These are phyloP conservation scores for Emericellopsis atlantica DNA, from an alignment of 2,329 filamentous ascomycete species.

Conservation along the genomic window DNA sequence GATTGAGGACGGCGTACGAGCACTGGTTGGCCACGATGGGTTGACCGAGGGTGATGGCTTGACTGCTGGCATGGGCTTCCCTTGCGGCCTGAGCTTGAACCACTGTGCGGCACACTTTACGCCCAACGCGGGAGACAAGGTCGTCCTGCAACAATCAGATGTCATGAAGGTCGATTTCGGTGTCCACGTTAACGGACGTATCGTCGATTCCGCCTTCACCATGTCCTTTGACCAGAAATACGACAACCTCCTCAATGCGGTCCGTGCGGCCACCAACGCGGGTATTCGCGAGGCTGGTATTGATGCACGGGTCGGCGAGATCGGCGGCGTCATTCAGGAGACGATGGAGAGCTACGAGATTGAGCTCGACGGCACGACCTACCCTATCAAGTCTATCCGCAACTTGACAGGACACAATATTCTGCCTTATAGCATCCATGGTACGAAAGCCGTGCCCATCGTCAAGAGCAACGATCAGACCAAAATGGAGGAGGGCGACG, in stretches of 20 bases:
- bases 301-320: constrained; percentile 77
- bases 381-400: constrained; percentile 73
- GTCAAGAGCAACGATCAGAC: constrained; percentile 79
- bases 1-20: constrained; percentile 75
- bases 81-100: constrained; percentile 72
- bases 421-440: constrained; percentile 79
- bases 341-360: constrained; percentile 90
- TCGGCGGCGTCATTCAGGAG: constrained; percentile 76
- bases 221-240: constrained; percentile 64
- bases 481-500: constrained; percentile 96
- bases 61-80: constrained; percentile 75
- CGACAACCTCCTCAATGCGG: constrained; percentile 60
- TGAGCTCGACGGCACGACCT: constrained; percentile 65
- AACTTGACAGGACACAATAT: constrained; percentile 89
- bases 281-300: constrained; percentile 79
- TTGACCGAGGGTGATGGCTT: constrained; percentile 67
- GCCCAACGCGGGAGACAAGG: constrained; percentile 76
- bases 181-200: constrained; percentile 67
- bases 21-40: constrained; percentile 64
- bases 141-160: constrained; percentile 57
- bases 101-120: constrained; percentile 80
- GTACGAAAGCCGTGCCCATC: constrained; percentile 86
- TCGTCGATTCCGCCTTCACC: constrained; percentile 74
- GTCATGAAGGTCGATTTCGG: constrained; percentile 78
- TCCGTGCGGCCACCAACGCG: constrained; percentile 69